phyloP scores from a whole-genome alignment of 2,329 filamentous ascomycete species.

The Colletotrichum lupini region DNA sequence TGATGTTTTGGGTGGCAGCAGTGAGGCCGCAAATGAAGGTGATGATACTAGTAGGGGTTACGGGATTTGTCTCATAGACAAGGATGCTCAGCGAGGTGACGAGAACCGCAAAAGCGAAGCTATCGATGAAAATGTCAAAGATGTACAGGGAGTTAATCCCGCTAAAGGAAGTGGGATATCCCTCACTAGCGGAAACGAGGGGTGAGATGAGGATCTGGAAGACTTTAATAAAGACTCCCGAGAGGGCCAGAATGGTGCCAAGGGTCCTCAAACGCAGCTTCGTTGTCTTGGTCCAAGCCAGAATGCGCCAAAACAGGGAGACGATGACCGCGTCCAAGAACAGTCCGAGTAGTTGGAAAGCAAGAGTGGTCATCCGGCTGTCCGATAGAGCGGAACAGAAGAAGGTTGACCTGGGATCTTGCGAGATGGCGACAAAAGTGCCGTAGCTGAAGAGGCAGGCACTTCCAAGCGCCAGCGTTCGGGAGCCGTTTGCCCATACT shows the following conservation, averaged over 20 bases:
- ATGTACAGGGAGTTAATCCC: constrained; percentile 57
- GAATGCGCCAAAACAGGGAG: constrained; percentile 61
- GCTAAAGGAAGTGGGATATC: constrained; percentile 38
- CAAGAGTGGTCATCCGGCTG: constrained; percentile 47
- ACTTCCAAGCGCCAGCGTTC: constrained; percentile 49
- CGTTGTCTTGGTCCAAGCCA: constrained; percentile 62
- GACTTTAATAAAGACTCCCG: constrained; percentile 51
- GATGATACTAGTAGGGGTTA: constrained; percentile 54
- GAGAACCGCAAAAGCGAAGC: constrained; percentile 56
- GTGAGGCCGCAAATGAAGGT: constrained; percentile 55
- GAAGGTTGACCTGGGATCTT: constrained; percentile 59
- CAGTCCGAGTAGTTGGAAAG: constrained; percentile 58
- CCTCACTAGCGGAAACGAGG: constrained; percentile 39
- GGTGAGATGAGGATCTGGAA: constrained; percentile 49
- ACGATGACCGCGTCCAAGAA: constrained; percentile 58
- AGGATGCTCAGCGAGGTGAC: constrained; percentile 57
- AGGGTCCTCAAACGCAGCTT: constrained; percentile 58
- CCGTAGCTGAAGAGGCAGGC: constrained; percentile 54
- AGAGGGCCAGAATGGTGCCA: constrained; percentile 53
- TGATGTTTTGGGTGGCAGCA: constrained; percentile 48
- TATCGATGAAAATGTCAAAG: constrained; percentile 61
- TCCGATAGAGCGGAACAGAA: constrained; percentile 60
- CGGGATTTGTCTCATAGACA: constrained; percentile 57
- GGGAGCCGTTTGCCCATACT: constrained; percentile 58
- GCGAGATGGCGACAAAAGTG: constrained; percentile 52